Evolutionary conservation across 83 land plant genomes (phyloP), one percentile per base, ranked within the genome.

Genomic region (Diphasiastrum complanatum): DNA sequence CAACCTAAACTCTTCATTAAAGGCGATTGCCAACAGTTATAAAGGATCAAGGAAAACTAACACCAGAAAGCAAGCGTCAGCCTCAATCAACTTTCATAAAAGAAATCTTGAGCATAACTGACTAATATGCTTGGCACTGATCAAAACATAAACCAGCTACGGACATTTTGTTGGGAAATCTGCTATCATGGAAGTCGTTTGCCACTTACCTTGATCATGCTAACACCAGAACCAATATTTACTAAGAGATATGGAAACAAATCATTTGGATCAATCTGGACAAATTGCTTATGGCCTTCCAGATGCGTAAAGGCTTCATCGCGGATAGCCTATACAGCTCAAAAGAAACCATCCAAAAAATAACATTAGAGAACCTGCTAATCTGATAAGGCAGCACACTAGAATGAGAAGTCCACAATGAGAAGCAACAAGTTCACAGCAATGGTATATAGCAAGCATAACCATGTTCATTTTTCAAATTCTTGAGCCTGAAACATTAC

Each of bases 151-250:
- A 12, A 16, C 22, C 22, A 6, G 6, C 19, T 20, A 8, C 52
- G 10, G 10, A 10, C 52, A 10, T 26, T 6, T 5, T 33, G 8
- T 11, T 56, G 5, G 20, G 5, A 5, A 29, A 5, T 19, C n/a
- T n/a, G n/a, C n/a, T n/a, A n/a, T n/a, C n/a, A n/a, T 43, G 28
- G 4, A 60, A 57, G 23, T 12, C 45, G 24, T 24, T 5, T n/a
- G n/a, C n/a, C n/a, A n/a, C n/a, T 0, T 71, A 89, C 98, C 86
- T 93, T 89, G 57, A 93, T 85, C 82, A 93, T 93, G 63, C 98
- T 89, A 38, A 93, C 98, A 57, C 96, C 96, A 62, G 98, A 93
- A 4, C 98, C 98, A 51, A 93, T 76, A 66, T 93, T 93, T 31
- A 89, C 96, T 64, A 88, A 83, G 47, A 93, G 91, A 51, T 93